Base-by-base conservation (phyloP, 352 stramenopile genomes). In the Pythium aquatile region DNA sequence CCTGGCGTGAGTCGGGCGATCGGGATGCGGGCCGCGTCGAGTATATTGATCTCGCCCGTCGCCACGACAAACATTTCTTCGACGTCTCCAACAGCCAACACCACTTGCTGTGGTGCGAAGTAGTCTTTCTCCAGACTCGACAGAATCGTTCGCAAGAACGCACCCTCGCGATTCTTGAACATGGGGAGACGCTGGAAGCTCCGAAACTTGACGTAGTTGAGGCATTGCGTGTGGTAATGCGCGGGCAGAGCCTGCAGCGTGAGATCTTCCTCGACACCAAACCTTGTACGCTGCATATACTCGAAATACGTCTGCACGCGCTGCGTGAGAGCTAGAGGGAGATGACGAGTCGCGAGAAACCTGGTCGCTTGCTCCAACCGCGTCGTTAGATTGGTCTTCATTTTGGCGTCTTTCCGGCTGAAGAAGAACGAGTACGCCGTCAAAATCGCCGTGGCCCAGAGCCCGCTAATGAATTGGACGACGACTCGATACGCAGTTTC, bases 401-500 rank as follows among this genome's bases (percentile, higher is more conserved):
- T 73, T 28, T 83, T 75, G 1, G 68, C 74, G 40, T 91, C 81
- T 67, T 83, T 86, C 58, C 84, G 72, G 17, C 75, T 87, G 49
- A 91, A 91, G 69, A 75, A 89, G 54, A 90, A 91, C 0, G 76
- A 87, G 48, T 86, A 91, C 4, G 81, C 83, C 11, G 83, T 87
- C 20, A 88, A 61, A 55, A 91, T 81, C 14, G 79, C 73, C 1
- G 83, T 91, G 13, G 83, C 83, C 81, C 83, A 91, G 8, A 91
- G 66, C 0, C 83, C 83, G 14, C 79, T 75, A 9, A 78, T 48
- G 46, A 88, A 86, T 39, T 91, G 83, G 7, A 90, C 63, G 3
- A 89, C 47, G 14, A 90, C 73, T 5, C 83, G 72, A 58, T 91
- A 91, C 1, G 63, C 49, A 2, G 83, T 91, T 66, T 91, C 83